Percentiles rank a stretch among this genome's conserved stretches.
Evolutionary conservation across 1,139 yeast species (phyloP).

Genomic region (Diutina catenulata): DNA sequence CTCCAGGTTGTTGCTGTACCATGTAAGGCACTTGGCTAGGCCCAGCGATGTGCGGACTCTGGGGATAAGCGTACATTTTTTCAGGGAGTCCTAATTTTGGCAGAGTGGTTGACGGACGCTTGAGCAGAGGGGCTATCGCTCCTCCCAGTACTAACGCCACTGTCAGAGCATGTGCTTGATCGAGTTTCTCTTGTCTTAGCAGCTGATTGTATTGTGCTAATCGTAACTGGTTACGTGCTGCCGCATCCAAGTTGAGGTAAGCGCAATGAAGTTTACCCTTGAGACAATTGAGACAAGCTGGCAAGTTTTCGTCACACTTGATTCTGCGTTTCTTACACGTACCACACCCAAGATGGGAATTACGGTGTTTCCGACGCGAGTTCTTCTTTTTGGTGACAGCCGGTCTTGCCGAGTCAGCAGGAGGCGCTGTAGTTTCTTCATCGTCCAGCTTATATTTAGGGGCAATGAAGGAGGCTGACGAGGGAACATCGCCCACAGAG

Average conservation of each 20-base stretch:
- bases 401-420: too few species aligned
- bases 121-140: background rate
- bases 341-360: conserved; percentile 53
- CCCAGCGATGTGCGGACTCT: background rate
- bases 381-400: conserved; percentile 30
- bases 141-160: background rate
- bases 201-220: conserved; percentile 39
- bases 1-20: background rate
- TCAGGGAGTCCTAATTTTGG: background rate
- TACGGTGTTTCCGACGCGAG: conserved; percentile 49
- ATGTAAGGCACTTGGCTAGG: background rate
- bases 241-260: conserved; percentile 36
- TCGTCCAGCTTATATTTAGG: too few species aligned
- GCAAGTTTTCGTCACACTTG: conserved; percentile 57
- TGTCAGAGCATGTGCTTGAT: conserved; percentile 1
- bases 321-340: conserved; percentile 57
- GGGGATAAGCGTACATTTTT: background rate
- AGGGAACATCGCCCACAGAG: too few species aligned
- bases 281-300: conserved; percentile 47
- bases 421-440: too few species aligned
- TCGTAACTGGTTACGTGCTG: conserved; percentile 38
- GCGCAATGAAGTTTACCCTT: conserved; percentile 50
- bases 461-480: too few species aligned
- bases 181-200: conserved; percentile 5
- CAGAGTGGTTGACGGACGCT: background rate